Percentiles rank a stretch among this genome's conserved stretches.
These are phyloP conservation scores for Agrostemma githago DNA, from an alignment of 148 eudicot genomes.

Conservation along the genomic window DNA sequence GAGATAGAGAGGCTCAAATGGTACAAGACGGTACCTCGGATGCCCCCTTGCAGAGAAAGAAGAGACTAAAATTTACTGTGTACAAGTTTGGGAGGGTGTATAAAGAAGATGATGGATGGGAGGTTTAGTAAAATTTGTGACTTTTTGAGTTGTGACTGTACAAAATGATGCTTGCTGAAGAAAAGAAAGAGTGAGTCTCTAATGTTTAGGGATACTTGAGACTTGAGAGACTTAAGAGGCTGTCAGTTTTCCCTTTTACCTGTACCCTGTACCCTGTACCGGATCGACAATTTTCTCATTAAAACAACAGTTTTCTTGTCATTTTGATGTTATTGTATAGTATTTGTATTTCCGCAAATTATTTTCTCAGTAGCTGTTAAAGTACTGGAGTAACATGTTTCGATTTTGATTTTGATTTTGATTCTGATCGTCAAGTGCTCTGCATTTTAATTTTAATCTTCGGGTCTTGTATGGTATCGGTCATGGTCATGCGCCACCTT, in stretches of 20 bases:
- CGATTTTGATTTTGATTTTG: too few species aligned
- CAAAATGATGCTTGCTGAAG: constrained; percentile 44
- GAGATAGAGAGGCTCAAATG: constrained; percentile 38
- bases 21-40: constrained; percentile 33
- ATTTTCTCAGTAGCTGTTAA: neutral
- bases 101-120: constrained; percentile 28
- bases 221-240: constrained; percentile 24
- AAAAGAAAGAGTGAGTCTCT: constrained; percentile 35
- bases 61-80: constrained; percentile 31
- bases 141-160: constrained; percentile 32
- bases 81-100: constrained; percentile 34
- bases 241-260: constrained; percentile 31
- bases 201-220: constrained; percentile 17
- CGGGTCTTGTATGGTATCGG: too few species aligned
- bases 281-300: constrained; percentile 25
- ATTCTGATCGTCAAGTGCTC: too few species aligned
- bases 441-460: too few species aligned
- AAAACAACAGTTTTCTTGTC: constrained; percentile 29
- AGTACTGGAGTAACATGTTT: too few species aligned
- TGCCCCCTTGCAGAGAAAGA: constrained; percentile 30
- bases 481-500: too few species aligned
- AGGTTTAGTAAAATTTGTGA: constrained; percentile 32
- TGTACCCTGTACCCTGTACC: constrained; percentile 19
- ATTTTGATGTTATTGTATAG: neutral
- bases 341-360: neutral